phyloP scores from a whole-genome alignment of 1,284 basidiomycete genomes.

The Psilocybe mexicana region DNA sequence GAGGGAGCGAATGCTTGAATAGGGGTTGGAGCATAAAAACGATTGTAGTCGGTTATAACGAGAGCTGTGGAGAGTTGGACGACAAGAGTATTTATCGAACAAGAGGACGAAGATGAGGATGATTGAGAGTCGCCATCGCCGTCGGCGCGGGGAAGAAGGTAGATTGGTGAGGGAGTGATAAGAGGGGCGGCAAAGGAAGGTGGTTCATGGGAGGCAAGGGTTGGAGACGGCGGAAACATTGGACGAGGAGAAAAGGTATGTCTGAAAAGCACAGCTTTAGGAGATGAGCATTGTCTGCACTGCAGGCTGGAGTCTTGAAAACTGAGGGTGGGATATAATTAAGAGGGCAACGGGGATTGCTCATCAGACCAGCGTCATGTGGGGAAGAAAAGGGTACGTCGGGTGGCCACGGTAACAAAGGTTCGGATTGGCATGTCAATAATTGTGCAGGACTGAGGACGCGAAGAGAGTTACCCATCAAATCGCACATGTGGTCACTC shows the following conservation, averaged over 20 bases:
- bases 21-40: slow-evolving; percentile 43
- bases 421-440: slow-evolving; percentile 18
- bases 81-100: slow-evolving; percentile 42
- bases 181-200: not conserved
- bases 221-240: slow-evolving; percentile 7
- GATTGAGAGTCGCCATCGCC: no score
- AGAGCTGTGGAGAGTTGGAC: slow-evolving; percentile 51
- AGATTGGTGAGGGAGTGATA: slow-evolving; percentile 14
- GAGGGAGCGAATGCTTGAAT: slow-evolving; percentile 47
- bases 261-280: slow-evolving; percentile 15
- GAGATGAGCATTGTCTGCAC: slow-evolving; percentile 14
- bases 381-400: slow-evolving; percentile 7
- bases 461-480: slow-evolving; percentile 8
- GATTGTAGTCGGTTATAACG: slow-evolving; percentile 48
- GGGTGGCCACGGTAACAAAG: slow-evolving; percentile 17
- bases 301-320: slow-evolving; percentile 11
- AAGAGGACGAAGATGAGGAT: slow-evolving; percentile 26
- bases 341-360: slow-evolving; percentile 8
- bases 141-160: slow-evolving; percentile 25
- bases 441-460: slow-evolving; percentile 7
- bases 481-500: no score
- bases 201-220: not conserved
- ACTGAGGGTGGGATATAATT: slow-evolving; percentile 13
- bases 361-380: slow-evolving; percentile 16
- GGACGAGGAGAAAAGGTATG: not conserved